Evolutionary conservation across 371 early-diverging fungal genomes (phyloP), one percentile per base, ranked within the genome.

Genomic region (Chytridium lagenaria): DNA sequence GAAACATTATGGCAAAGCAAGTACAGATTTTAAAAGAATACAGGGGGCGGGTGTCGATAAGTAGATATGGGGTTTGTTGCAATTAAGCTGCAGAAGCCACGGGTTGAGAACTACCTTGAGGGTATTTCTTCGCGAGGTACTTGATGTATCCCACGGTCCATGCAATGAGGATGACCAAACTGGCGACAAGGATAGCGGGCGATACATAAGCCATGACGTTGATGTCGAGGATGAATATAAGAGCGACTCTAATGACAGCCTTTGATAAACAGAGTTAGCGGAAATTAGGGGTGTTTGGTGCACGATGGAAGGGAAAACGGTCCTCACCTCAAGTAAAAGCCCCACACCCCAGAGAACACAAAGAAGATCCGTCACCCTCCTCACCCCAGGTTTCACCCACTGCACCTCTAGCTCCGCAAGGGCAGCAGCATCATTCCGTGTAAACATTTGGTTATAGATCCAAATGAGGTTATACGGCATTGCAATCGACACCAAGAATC

Each of bases 381-480:
- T 31, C 5, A 69, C 69, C 7, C 33, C 59, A 10, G 74, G 69
- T 2, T 57, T 23, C 36, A 10, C 10, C 33, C 38, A 73, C n/a
- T n/a, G 33, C 44, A 26, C 57, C 22, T 37, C 69, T 34, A 69
- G 38, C 44, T 69, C 69, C 0, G 28, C 69, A 36, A 26, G 51
- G 2, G 19, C 67, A 12, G 50, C 61, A 36, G 50, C 28, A 40
- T 69, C 10, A 3, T n/a, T 34, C 12, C 55, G 34, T 31, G 57
- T 36, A 10, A 34, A 44, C 30, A 59, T 28, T 19, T 69, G 52
- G 36, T 69, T 73, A 38, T 73, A 73, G 7, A 12, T 7, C 75
- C 69, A 69, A 39, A 70, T 74, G 33, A 74, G 63, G 44, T 74
- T 74, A 28, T 65, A 40, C n/a, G 44, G 12, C 57, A 51, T 50